Conservation (phyloP, 2,329 filamentous ascomycete genomes). For the Colletotrichum orchidophilum region DNA sequence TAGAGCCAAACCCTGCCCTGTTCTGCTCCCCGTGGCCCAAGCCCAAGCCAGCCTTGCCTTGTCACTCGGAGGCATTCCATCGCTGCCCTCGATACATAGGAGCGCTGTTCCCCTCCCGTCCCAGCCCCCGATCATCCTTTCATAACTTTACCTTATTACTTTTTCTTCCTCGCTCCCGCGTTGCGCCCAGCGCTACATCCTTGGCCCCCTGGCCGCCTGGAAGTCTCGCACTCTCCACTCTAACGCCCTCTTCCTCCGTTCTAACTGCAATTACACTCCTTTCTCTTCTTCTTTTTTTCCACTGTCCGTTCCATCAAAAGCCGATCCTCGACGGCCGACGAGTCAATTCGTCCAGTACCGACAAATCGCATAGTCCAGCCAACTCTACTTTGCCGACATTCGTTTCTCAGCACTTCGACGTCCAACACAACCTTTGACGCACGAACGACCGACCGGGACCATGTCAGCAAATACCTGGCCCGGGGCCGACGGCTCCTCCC, state of each 20-base stretch:
- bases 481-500: conserved; percentile 43
- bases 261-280: conserved; percentile 29
- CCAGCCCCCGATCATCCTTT: conserved; percentile 1
- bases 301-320: conserved; percentile 12
- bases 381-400: not conserved
- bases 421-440: not conserved
- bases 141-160: not conserved
- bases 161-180: conserved; percentile 14
- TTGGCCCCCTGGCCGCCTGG: conserved; percentile 31
- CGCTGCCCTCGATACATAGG: conserved; percentile 24
- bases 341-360: not conserved
- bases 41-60: conserved; percentile 27
- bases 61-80: conserved; percentile 24
- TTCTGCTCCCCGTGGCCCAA: no score
- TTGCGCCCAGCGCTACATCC: conserved; percentile 31
- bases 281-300: conserved; percentile 12
- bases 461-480: conserved; percentile 43
- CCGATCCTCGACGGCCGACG: not conserved
- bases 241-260: conserved; percentile 14
- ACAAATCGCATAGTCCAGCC: not conserved
- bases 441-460: conserved; percentile 2
- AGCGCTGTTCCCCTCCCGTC: conserved; percentile 15
- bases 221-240: conserved; percentile 21
- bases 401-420: not conserved
- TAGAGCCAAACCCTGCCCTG: conserved; percentile 29